phyloP scores from a whole-genome alignment of 768 basidiomycete species.

The Psilocybe azurescens region DNA sequence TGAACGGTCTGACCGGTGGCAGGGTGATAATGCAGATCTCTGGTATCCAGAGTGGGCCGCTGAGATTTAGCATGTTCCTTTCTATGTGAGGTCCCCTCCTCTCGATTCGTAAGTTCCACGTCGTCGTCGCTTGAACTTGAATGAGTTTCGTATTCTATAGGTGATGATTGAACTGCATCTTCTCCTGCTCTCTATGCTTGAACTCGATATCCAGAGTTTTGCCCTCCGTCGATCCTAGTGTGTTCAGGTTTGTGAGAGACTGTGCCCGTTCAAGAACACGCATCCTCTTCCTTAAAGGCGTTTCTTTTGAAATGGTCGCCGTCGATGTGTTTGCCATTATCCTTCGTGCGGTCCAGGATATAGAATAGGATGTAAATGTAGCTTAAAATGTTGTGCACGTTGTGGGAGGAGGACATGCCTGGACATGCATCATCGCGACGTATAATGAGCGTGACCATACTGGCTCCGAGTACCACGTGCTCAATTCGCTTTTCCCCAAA shows the following conservation, averaged over 20 bases:
- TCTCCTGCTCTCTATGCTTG: conserved; percentile 13
- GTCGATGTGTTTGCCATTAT: conserved; percentile 10
- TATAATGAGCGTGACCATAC: too few relatives aligned
- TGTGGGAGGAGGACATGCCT: not conserved
- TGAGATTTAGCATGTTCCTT: not conserved
- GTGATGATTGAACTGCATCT: conserved; percentile 15
- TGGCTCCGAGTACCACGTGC: too few relatives aligned
- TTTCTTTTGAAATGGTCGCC: conserved; percentile 3
- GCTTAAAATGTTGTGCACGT: not conserved
- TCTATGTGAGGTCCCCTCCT: conserved; percentile 4
- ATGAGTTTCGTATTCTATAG: conserved; percentile 29
- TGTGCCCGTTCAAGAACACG: conserved; percentile 33
- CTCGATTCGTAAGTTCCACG: conserved; percentile 2
- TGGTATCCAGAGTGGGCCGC: conserved; percentile 15
- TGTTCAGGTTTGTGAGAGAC: conserved; percentile 24
- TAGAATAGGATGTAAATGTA: not conserved
- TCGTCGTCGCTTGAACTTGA: conserved; percentile 29
- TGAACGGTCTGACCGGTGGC: not conserved
- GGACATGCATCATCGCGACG: too few relatives aligned
- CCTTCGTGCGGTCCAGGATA: not conserved
- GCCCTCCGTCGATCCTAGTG: conserved; percentile 7
- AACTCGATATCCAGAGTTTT: conserved; percentile 23
- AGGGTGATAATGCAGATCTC: conserved; percentile 5
- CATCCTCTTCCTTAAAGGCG: conserved; percentile 31
- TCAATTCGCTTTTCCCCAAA: too few relatives aligned